A percentile compares a stretch with the other conserved stretches of the same genome.
phyloP scores from a whole-genome alignment of 2,329 filamentous ascomycete species.

The Xylaria polymorpha region DNA sequence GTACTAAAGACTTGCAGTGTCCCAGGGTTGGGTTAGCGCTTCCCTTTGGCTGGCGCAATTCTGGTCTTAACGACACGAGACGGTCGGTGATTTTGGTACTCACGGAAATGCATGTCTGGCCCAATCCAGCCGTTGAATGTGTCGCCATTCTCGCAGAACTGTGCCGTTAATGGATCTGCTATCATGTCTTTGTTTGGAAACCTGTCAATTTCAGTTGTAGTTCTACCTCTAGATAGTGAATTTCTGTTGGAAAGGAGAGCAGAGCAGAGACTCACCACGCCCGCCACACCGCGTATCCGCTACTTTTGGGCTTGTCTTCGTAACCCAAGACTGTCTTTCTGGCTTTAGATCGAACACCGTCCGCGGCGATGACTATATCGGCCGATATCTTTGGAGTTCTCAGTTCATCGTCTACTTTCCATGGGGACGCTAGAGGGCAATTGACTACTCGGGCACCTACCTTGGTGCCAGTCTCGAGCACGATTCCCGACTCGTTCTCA shows the following conservation, averaged over 20 bases:
- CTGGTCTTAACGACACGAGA: not conserved
- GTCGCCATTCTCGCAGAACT: constrained; percentile 67
- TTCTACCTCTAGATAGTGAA: not conserved
- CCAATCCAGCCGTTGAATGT: constrained; percentile 70
- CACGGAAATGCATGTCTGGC: constrained; percentile 63
- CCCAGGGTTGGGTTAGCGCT: constrained; percentile 6
- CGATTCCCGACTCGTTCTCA: constrained; percentile 61
- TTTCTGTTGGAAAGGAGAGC: not conserved
- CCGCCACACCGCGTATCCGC: constrained; percentile 64
- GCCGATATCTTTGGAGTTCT: constrained; percentile 51
- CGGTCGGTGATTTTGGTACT: not conserved
- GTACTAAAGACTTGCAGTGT: constrained; percentile 60
- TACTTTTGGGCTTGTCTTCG: constrained; percentile 63
- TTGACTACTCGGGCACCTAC: constrained; percentile 42
- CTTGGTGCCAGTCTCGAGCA: constrained; percentile 60
- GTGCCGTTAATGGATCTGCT: constrained; percentile 61
- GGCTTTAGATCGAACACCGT: constrained; percentile 66
- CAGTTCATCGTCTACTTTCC: no score
- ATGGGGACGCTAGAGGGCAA: not conserved
- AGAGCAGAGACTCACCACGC: constrained; percentile 57
- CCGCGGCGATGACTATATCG: constrained; percentile 65
- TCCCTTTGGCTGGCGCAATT: no score
- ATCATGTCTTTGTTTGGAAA: constrained; percentile 64
- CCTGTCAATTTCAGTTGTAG: constrained; percentile 44
- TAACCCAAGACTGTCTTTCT: constrained; percentile 63